Evolutionary conservation across 306 rosid genomes (phyloP), one percentile per base, ranked within the genome.

Genomic region (Rubus parviflorus): DNA sequence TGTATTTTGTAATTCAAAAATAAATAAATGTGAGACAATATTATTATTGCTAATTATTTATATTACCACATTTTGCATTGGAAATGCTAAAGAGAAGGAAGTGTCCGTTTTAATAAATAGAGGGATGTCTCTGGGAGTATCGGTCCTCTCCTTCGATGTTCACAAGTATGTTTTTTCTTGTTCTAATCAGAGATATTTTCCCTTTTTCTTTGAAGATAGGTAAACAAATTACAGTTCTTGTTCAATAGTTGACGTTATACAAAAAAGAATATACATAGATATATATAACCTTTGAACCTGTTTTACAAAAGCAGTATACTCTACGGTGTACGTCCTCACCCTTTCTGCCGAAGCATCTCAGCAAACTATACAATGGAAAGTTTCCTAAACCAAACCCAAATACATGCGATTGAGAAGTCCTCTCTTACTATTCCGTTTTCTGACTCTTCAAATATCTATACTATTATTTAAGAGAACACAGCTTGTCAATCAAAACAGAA

Each of bases 391-490:
- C 60, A 68, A 77, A 77, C 43, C 52, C 9, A 16, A 54, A 53
- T 22, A 20, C n/a, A 10, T 4, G 23, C 19, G 8, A 40, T 53
- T 3, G 5, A 23, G 41, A 3, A 17, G 45, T 15, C 52, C 57
- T 62, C 41, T 16, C 13, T 40, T 16, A 40, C 66, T 4, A 30
- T 30, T 42, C 23, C 11, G 47, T 53, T 66, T 63, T 61, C 54
- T 52, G 72, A 77, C 57, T 37, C 70, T 8, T 47, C 10, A 74
- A 74, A 51, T 20, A 78, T n/a, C n/a, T n/a, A n/a, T n/a, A n/a
- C n/a, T n/a, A n/a, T n/a, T n/a, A n/a, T n/a, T n/a, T n/a, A n/a
- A n/a, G n/a, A n/a, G n/a, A n/a, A n/a, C n/a, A n/a, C n/a, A n/a
- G n/a, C n/a, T n/a, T n/a, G n/a, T n/a, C n/a, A n/a, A n/a, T n/a